These are phyloP conservation scores for Cercospora nicotianae DNA, from an alignment of 2,329 filamentous ascomycete genomes.

Conservation along the genomic window DNA sequence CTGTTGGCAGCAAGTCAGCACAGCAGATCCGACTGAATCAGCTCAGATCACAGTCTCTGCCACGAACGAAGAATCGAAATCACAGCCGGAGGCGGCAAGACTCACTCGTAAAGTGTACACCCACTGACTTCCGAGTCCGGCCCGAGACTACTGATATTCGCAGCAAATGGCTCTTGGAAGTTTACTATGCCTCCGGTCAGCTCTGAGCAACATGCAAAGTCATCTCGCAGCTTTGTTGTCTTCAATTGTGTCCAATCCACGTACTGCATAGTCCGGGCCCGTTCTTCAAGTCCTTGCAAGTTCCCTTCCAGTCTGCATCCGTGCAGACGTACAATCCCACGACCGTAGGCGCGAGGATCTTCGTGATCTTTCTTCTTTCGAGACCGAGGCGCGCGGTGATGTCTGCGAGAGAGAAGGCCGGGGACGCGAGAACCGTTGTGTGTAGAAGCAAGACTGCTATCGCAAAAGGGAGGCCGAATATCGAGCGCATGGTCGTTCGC, in stretches of 20 bases:
- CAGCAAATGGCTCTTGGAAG: conserved; percentile 17
- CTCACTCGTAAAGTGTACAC: conserved; percentile 26
- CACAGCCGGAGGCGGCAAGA: not conserved
- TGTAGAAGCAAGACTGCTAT: conserved; percentile 13
- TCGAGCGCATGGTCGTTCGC: conserved; percentile 4
- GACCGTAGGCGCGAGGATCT: conserved; percentile 22
- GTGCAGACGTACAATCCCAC: conserved; percentile 28
- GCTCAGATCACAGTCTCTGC: not conserved
- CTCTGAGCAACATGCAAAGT: too few relatives aligned
- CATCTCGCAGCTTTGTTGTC: too few relatives aligned
- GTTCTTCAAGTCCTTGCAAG: conserved; percentile 20
- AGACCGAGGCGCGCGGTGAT: not conserved
- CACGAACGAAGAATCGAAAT: not conserved
- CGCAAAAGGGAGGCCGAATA: conserved; percentile 3
- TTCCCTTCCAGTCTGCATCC: conserved; percentile 22
- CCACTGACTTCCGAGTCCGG: conserved; percentile 23
- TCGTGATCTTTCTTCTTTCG: conserved; percentile 15
- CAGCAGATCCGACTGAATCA: too few relatives aligned
- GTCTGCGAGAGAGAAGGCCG: not conserved
- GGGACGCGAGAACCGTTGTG: conserved; percentile 9
- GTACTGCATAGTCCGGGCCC: conserved; percentile 28
- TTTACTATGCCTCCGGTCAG: conserved; percentile 16
- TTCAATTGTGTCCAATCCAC: not conserved
- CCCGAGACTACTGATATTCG: conserved; percentile 21
- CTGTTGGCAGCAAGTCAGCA: conserved; percentile 12